phyloP scores from a whole-genome alignment of 306 rosid species.

The Acacia melanoxylon region DNA sequence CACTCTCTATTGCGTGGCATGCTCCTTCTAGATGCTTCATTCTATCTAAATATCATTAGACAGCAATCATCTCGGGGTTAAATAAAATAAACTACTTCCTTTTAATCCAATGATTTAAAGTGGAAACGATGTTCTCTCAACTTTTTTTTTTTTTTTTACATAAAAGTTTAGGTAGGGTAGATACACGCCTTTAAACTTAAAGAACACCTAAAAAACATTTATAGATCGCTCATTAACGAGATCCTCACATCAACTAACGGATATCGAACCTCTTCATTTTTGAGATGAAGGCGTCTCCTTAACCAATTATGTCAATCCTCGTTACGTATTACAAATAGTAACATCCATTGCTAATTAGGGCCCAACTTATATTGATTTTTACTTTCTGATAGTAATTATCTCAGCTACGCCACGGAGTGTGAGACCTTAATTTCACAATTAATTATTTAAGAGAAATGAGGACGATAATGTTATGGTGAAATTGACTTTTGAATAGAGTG shows the following conservation, averaged over 20 bases:
- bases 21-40: slow-evolving; percentile 6
- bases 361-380: background rate
- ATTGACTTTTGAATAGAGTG: background rate
- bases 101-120: background rate
- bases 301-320: too few species aligned
- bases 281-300: too few species aligned
- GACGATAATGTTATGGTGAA: background rate
- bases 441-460: background rate
- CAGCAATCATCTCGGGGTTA: background rate
- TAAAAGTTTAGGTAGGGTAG: too few species aligned
- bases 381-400: background rate
- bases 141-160: too few species aligned
- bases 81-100: background rate
- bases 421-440: background rate
- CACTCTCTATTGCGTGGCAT: slow-evolving; percentile 20
- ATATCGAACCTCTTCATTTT: too few species aligned
- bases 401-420: background rate
- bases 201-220: too few species aligned
- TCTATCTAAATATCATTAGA: slow-evolving; percentile 6
- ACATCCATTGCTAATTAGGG: background rate
- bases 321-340: background rate
- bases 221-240: too few species aligned
- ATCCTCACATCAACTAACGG: too few species aligned
- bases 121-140: background rate
- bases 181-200: too few species aligned